Conservation (phyloP, 345 rosid genomes). For the Iberis pinnata region DNA sequence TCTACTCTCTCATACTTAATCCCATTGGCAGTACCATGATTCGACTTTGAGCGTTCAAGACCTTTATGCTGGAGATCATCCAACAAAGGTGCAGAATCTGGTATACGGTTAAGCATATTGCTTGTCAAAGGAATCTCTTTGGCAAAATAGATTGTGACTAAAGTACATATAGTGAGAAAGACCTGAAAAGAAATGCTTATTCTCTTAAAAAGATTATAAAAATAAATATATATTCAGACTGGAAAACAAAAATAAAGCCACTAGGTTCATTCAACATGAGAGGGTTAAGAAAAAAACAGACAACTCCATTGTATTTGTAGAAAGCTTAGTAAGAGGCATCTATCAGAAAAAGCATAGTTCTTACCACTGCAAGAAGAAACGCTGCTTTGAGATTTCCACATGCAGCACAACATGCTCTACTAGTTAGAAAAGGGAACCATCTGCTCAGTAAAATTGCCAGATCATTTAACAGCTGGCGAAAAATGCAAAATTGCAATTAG, state of each 20-base stretch:
- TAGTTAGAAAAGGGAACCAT: conserved; percentile 95
- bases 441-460: conserved; percentile 36
- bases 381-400: conserved; percentile 98
- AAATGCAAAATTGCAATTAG: conserved; percentile 16
- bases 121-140: conserved; percentile 64
- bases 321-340: conserved; percentile 10
- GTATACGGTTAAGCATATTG: conserved; percentile 35
- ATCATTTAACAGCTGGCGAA: conserved; percentile 14
- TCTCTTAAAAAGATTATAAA: background rate
- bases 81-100: conserved; percentile 84
- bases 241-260: conserved; percentile 7
- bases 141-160: conserved; percentile 81
- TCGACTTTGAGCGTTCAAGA: conserved; percentile 39
- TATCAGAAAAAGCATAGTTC: conserved; percentile 25
- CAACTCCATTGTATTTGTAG: background rate
- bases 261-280: conserved; percentile 1
- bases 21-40: conserved; percentile 37
- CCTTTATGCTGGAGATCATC: conserved; percentile 45
- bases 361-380: conserved; percentile 90
- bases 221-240: background rate
- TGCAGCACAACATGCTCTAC: conserved; percentile 90
- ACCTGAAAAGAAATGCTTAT: conserved; percentile 39
- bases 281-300: background rate
- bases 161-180: conserved; percentile 71
- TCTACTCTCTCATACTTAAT: conserved; percentile 35